Base-by-base conservation (phyloP, 2,329 filamentous ascomycete species). In the Fusarium drepaniforme region DNA sequence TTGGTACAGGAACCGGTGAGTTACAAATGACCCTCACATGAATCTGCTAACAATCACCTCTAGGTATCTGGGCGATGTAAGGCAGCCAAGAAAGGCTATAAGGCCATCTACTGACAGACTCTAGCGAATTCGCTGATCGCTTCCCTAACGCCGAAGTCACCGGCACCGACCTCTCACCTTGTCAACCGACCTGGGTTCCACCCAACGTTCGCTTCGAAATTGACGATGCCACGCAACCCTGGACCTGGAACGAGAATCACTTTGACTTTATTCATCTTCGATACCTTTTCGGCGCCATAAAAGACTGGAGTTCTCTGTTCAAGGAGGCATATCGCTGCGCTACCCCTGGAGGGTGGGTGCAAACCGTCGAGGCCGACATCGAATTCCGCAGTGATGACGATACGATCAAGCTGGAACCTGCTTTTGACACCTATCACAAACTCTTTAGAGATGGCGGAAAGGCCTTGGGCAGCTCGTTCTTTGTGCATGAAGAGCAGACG, bases 61-160 rank as follows among this genome's bases (percentile, higher is more conserved):
- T 9, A 64, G 62, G 62, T 35, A 57, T 64, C 5, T 64, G 62
- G 62, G 62, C 49, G 7, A 64, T 64, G 62, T 64, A 33, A n/a
- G 44, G 8, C 11, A n/a, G 13, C 9, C 25, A 53, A n/a, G 46
- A 2, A 16, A 38, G 18, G 15, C 60, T n/a, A 21, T n/a, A 5
- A 38, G 1, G 8, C 3, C 8, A 23, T n/a, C 8, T 12, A 6
- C 58, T 35, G 4, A 38, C 21, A 2, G 6, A 23, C 25, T 38
- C 13, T 33, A 64, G 62, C 18, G 62, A 64, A 42, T 64, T 64
- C 25, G 49, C 62, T 2, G 62, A 64, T 40, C 46, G 37, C 30
- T 64, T 57, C 21, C 23, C 35, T 2, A 57, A 42, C 28, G 42
- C 35, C 9, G 62, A 64, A 40, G 62, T 64, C n/a, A 57, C 33